Conservation (phyloP, 2,329 filamentous ascomycete species). For the Neopestalotiopsis rosae region DNA sequence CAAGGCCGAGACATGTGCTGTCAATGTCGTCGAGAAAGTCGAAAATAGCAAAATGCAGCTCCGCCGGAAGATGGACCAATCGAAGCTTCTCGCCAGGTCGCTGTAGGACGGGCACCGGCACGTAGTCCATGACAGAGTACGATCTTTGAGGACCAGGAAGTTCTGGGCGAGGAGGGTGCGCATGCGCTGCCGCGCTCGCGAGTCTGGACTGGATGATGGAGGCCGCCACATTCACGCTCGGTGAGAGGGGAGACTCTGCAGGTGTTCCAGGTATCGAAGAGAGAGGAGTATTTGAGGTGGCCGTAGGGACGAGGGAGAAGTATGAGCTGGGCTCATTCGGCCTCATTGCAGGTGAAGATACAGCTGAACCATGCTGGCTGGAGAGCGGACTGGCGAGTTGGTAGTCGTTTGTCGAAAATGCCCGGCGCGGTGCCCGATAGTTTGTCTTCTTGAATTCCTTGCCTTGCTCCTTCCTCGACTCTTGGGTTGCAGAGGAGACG, state of each 20-base stretch:
- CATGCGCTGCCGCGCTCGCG: conserved; percentile 23
- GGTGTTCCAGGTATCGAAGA: conserved; percentile 27
- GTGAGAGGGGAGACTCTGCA: conserved; percentile 22
- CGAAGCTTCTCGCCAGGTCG: conserved; percentile 50
- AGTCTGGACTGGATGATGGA: conserved; percentile 12
- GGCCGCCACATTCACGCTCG: not conserved
- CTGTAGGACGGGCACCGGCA: conserved; percentile 57
- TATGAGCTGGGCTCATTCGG: conserved; percentile 15
- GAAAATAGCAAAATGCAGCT: conserved; percentile 66
- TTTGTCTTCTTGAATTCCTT: conserved; percentile 19
- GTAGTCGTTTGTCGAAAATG: conserved; percentile 36
- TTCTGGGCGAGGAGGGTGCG: conserved; percentile 31
- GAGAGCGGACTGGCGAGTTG: conserved; percentile 27
- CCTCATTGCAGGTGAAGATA: conserved; percentile 17
- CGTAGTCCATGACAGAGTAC: conserved; percentile 66
- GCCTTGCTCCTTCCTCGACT: conserved; percentile 18
- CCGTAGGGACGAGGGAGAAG: conserved; percentile 10
- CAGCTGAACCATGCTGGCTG: conserved; percentile 26
- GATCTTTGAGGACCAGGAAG: conserved; percentile 58
- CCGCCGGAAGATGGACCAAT: conserved; percentile 59
- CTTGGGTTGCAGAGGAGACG: not conserved
- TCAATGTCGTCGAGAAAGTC: conserved; percentile 70
- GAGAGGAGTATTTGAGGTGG: conserved; percentile 9
- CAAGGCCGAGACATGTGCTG: conserved; percentile 65
- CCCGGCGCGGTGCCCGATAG: conserved; percentile 33